Percentiles rank a stretch among this genome's conserved stretches.
Evolutionary conservation across 805 yeast genomes (phyloP).

Genomic region (Wickerhamomyces chambardii): DNA sequence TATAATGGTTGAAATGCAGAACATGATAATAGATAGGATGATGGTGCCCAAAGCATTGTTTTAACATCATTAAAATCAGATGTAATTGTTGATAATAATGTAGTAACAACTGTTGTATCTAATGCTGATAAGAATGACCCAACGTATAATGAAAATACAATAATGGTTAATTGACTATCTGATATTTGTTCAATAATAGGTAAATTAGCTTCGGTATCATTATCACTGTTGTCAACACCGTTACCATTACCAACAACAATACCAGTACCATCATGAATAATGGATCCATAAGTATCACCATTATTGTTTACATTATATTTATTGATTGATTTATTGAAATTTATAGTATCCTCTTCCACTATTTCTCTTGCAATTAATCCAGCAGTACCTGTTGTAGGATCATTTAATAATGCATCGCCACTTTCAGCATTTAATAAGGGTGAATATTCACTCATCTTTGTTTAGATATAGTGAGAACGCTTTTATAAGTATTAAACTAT

Average conservation of each 20-base stretch:
- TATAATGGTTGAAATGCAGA: conserved; percentile 61
- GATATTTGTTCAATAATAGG: background rate
- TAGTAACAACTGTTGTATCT: conserved; percentile 57
- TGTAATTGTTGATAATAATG: conserved; percentile 53
- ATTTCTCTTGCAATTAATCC: conserved; percentile 11
- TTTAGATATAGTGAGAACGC: no score
- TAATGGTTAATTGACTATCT: conserved; percentile 5
- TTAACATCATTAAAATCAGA: conserved; percentile 56
- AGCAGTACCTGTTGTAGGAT: conserved; percentile 4
- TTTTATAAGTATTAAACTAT: no score
- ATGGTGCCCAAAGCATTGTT: conserved; percentile 59
- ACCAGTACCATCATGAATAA: no score
- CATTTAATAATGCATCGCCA: conserved; percentile 9
- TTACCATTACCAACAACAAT: no score
- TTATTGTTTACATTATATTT: no score
- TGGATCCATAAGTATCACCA: background rate
- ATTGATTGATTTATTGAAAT: no score
- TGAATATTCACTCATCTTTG: background rate
- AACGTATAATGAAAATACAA: conserved; percentile 26
- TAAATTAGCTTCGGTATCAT: background rate
- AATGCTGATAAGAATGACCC: conserved; percentile 48
- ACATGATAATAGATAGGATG: conserved; percentile 52
- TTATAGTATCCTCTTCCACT: conserved; percentile 5
- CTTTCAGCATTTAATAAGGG: background rate
- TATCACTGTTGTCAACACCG: no score